Percentiles rank a stretch among this genome's conserved stretches.
Evolutionary conservation across 2,329 filamentous ascomycete genomes (phyloP).

Genomic region (Cytospora schulzeri): DNA sequence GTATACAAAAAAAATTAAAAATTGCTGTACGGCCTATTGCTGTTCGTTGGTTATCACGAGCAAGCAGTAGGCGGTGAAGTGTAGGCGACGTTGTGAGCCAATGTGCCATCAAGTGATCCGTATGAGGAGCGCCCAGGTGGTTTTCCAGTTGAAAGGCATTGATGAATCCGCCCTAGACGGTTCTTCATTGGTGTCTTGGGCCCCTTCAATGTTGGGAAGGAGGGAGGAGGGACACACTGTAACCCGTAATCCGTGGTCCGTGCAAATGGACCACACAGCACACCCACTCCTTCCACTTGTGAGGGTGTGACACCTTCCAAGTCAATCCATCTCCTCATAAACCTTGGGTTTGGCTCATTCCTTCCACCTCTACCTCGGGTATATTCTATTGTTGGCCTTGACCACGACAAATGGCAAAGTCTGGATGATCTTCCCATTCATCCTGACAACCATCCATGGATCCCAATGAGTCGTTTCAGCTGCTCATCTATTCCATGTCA

Average conservation of each 20-base stretch:
- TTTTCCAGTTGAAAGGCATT: too few species aligned
- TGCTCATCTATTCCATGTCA: not conserved
- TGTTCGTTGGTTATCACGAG: too few species aligned
- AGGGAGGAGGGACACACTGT: not conserved
- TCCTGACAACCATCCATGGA: too few species aligned
- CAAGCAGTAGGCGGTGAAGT: too few species aligned
- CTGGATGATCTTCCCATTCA: not conserved
- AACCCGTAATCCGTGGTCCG: not conserved
- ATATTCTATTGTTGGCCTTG: not conserved
- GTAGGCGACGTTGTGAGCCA: too few species aligned
- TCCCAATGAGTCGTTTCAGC: not conserved
- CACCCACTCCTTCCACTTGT: not conserved
- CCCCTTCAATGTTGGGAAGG: not conserved
- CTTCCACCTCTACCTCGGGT: not conserved
- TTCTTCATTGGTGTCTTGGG: not conserved
- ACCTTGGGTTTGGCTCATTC: not conserved
- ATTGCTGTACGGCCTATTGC: too few species aligned
- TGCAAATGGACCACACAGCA: not conserved
- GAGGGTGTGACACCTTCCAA: not conserved
- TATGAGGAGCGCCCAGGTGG: too few species aligned
- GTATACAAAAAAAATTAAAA: too few species aligned
- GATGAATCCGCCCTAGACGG: not conserved
- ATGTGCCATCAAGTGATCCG: not conserved
- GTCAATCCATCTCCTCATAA: not conserved
- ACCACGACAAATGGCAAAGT: not conserved